Conservation (phyloP, 2,329 filamentous ascomycete genomes). For the Paecilomyces sp. region DNA sequence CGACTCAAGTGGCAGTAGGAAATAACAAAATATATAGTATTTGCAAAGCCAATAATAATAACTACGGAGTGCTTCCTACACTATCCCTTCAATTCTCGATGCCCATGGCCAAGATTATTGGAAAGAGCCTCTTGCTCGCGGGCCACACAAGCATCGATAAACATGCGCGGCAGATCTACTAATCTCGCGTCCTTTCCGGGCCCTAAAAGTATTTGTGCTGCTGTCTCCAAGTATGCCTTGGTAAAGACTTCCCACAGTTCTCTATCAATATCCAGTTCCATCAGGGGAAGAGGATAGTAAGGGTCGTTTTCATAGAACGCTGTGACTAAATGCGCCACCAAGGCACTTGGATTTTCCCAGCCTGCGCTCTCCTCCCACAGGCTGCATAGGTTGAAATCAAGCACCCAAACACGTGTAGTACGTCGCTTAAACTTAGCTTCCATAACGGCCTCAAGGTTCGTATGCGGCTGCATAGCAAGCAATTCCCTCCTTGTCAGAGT, state of each 20-base stretch:
- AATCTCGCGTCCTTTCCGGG: not conserved
- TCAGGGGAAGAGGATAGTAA: conserved; percentile 4
- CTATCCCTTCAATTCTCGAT: not conserved
- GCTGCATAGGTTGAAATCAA: conserved; percentile 5
- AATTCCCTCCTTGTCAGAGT: not conserved
- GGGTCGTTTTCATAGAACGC: conserved; percentile 7
- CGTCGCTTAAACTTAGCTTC: not conserved
- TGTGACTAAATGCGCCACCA: conserved; percentile 3
- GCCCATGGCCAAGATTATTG: not conserved
- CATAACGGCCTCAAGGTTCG: not conserved
- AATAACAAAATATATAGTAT: not conserved
- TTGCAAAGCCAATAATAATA: too few relatives aligned
- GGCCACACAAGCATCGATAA: not conserved
- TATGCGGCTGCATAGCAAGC: conserved; percentile 1
- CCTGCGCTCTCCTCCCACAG: conserved; percentile 1
- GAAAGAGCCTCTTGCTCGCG: not conserved
- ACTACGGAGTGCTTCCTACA: too few relatives aligned
- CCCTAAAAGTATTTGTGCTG: not conserved
- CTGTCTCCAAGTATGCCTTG: not conserved
- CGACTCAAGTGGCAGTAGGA: not conserved
- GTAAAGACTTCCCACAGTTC: not conserved
- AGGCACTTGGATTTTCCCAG: not conserved
- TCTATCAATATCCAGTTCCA: not conserved
- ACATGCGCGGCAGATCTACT: not conserved
- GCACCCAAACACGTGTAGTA: not conserved